Evolutionary conservation across 306 rosid species (phyloP), one percentile per base, ranked within the genome.

Genomic region (Dryas octopetala): DNA sequence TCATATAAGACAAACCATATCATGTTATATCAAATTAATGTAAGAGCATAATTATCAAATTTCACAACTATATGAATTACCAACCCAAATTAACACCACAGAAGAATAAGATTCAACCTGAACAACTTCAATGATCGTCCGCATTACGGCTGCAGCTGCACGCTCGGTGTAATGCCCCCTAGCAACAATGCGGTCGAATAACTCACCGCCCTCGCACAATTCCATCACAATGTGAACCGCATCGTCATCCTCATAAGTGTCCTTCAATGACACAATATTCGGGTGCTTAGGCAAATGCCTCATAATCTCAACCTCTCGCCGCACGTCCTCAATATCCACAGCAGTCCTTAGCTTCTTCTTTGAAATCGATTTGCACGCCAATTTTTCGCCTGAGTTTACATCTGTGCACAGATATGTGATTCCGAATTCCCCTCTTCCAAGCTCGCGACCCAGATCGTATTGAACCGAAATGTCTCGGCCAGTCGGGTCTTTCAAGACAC

Each of bases 171-270:
- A 87, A 76, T 87, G 91, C 49, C 91, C 91, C 72, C 91, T 78
- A 1, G 91, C 80, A n/a, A 87, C 91, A 78, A 87, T 87, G 48
- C 91, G 85, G 65, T 87, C 91, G 4, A 87, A 87, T 61, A 87
- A 47, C 68, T 87, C 91, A 1, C 91, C 91, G 2, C 91, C 91
- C 64, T 85, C 91, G 9, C 91, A 87, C 68, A 85, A 68, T 45
- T 87, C 89, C 91, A 87, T 85, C 59, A 87, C 89, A 58, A 87
- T 87, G 62, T 87, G 88, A 68, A 87, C 89, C 1, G 87, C 91
- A 40, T 78, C 72, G 1, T 85, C 85, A 62, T 87, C 91, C 74
- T 87, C 91, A n/a, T 57, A 87, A 6, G 85, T 77, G 72, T 87
- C 87, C 76, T 80, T 87, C 76, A 87, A 71, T 7, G 83, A 51